Evolutionary conservation across 371 early-diverging fungal species (phyloP).

Genomic region (Nematocida parisii): DNA sequence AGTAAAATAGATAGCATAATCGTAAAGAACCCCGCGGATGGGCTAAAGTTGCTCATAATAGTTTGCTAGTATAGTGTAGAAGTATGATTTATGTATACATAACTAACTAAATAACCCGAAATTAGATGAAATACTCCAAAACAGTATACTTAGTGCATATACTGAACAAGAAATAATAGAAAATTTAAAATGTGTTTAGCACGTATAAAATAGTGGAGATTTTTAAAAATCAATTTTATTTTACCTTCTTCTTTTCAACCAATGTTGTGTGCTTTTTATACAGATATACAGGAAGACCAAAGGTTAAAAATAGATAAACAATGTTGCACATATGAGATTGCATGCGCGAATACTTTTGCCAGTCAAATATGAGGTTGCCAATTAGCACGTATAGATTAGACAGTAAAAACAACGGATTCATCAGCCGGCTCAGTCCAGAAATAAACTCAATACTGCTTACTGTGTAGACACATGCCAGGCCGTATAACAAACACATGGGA

Average conservation of each 20-base stretch:
- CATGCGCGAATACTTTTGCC: slow-evolving; percentile 16
- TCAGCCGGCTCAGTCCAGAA: slow-evolving; percentile 39
- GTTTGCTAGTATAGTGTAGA: too few relatives aligned
- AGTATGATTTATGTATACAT: too few relatives aligned
- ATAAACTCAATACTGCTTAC: not conserved
- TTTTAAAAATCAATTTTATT: not conserved
- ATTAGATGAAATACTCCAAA: too few relatives aligned
- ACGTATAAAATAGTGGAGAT: too few relatives aligned
- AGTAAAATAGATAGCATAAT: too few relatives aligned
- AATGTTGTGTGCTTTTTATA: not conserved
- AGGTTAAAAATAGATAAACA: slow-evolving; percentile 17
- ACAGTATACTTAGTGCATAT: too few relatives aligned
- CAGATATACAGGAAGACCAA: slow-evolving; percentile 25
- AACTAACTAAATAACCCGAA: too few relatives aligned
- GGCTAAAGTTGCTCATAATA: too few relatives aligned
- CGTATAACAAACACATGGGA: slow-evolving; percentile 17
- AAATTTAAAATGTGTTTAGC: too few relatives aligned
- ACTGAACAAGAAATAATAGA: too few relatives aligned
- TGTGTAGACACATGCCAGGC: not conserved
- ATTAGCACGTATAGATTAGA: slow-evolving; percentile 64
- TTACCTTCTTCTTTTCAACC: not conserved
- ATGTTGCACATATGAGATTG: slow-evolving; percentile 21
- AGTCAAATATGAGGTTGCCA: slow-evolving; percentile 60
- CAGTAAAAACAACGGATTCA: slow-evolving; percentile 64
- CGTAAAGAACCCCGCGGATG: too few relatives aligned